A percentile compares a stretch with the other conserved stretches of the same genome.
phyloP scores from a whole-genome alignment of 2,329 filamentous ascomycete species.

The Cercospora sojina region DNA sequence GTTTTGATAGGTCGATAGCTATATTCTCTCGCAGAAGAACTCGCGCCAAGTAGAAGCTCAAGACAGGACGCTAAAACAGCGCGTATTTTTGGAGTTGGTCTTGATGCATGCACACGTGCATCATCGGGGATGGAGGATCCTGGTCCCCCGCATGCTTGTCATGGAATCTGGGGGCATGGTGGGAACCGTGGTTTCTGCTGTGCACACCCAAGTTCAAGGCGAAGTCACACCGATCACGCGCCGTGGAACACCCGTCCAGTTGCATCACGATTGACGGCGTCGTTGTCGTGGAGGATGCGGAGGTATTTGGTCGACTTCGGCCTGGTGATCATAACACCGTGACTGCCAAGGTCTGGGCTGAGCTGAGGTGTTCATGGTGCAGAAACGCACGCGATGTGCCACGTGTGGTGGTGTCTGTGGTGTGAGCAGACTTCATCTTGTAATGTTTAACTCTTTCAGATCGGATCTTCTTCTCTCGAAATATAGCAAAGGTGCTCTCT shows the following conservation, averaged over 20 bases:
- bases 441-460: not conserved
- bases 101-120: not conserved
- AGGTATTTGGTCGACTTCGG: not conserved
- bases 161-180: not conserved
- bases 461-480: not conserved
- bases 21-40: not conserved
- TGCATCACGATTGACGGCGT: not conserved
- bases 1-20: slow-evolving; percentile 10
- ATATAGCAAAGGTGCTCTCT: too few species aligned
- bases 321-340: not conserved
- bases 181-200: not conserved
- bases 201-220: not conserved
- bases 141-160: not conserved
- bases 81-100: not conserved
- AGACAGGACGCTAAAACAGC: not conserved
- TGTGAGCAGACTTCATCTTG: not conserved
- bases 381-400: not conserved
- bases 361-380: not conserved
- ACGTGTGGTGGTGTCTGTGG: not conserved
- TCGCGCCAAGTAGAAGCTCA: not conserved
- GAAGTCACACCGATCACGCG: slow-evolving; percentile 1
- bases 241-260: not conserved
- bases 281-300: not conserved
- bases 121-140: not conserved
- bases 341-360: not conserved